Base-by-base conservation (phyloP, 176 grass and related monocot genomes). In the Aegilops bicornis region DNA sequence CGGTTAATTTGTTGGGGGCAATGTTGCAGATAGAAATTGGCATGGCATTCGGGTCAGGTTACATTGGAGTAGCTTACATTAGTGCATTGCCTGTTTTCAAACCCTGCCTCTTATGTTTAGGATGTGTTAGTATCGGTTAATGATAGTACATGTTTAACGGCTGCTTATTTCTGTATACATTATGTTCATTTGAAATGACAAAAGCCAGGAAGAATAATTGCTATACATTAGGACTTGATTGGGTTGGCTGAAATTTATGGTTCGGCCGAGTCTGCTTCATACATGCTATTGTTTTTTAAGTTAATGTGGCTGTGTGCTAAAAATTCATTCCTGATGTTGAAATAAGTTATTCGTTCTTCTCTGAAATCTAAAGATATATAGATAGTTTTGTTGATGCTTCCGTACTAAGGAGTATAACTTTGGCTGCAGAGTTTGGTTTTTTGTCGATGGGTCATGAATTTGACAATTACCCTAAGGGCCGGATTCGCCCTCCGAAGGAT, bases 391-490 rank as follows among this genome's bases (percentile, higher is more conserved):
- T 29, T 62, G 54, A 22, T 42, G 35, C 19, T 63, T 17, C 24
- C 20, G 0, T 6, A 8, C 36, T 60, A 8, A 37, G 9, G 43
- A 14, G 10, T 62, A 54, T 68, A 43, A 23, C 35, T 86, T 76
- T 92, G 7, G 20, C 68, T 90, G 92, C 89, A 96, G 92, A 96
- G 76, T 96, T 96, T 6, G 96, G 96, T 7, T 96, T 98, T 78
- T 43, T 98, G 30, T 82, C 88, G 3, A 83, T 82, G 82, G 93
- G 90, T 15, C 93, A 92, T 88, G 96, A 96, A 86, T 92, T 94
- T 66, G 88, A 98, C 22, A 94, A 58, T 20, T 96, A 87, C 15
- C 90, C 91, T 0, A 94, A 69, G 86, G 87, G 86, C 27, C 85
- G 86, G 79, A 88, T 96, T 35, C 79, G 52, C 3, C 25, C 93